Conservation (phyloP, 305 asterid genomes). For the Solanum hybrid region DNA sequence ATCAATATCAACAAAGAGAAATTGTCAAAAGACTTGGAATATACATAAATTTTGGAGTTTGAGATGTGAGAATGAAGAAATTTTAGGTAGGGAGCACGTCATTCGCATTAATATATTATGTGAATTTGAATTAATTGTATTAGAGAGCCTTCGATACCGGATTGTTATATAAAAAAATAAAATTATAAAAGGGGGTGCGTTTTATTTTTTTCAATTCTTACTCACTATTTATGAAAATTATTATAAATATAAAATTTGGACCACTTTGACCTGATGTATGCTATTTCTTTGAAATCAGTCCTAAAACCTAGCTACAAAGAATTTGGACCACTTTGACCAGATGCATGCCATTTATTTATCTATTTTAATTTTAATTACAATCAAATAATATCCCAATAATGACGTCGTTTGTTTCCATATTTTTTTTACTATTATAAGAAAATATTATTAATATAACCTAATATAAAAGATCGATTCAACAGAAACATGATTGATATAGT, state of each 20-base stretch:
- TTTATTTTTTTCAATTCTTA: not conserved
- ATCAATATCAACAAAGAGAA: not conserved
- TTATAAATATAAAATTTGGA: not conserved
- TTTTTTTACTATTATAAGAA: not conserved
- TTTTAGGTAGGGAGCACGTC: fast-evolving
- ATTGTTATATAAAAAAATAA: not conserved
- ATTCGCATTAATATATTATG: not conserved
- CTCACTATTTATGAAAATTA: not conserved
- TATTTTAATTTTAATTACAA: not conserved
- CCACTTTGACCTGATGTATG: not conserved
- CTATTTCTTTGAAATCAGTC: not conserved
- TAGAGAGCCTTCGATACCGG: fast-evolving
- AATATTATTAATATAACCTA: not conserved
- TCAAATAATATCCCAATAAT: not conserved
- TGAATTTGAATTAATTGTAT: not conserved
- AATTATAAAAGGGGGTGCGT: not conserved
- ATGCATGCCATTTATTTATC: not conserved
- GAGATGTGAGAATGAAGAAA: not conserved
- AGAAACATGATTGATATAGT: not conserved
- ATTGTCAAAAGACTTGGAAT: not conserved
- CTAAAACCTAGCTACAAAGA: not conserved
- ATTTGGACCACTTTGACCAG: not conserved
- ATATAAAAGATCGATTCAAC: not conserved
- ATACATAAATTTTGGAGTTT: too few species aligned
- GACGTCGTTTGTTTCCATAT: not conserved